These are phyloP conservation scores for Primulina huaijiensis DNA, from an alignment of 257 asterid genomes.

Conservation along the genomic window DNA sequence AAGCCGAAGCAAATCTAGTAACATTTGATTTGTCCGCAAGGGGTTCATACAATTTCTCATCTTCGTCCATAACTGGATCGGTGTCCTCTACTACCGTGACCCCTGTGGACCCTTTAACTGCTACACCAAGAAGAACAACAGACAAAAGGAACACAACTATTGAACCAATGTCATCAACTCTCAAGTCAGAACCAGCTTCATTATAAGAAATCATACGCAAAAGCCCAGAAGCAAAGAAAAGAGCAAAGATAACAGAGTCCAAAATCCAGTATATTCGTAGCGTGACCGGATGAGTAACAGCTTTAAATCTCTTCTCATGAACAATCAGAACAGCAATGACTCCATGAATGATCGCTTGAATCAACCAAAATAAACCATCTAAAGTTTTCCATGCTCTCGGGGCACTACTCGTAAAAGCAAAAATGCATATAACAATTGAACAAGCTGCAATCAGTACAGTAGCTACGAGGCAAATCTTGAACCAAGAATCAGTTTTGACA, in stretches of 20 bases:
- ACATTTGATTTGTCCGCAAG: slow-evolving; percentile 43
- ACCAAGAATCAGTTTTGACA: slow-evolving; percentile 46
- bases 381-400: slow-evolving; percentile 42
- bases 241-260: slow-evolving; percentile 41
- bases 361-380: slow-evolving; percentile 61
- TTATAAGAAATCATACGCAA: slow-evolving; percentile 39
- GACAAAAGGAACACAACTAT: slow-evolving; percentile 43
- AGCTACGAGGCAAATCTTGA: slow-evolving; percentile 39
- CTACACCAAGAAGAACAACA: slow-evolving; percentile 41
- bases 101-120: slow-evolving; percentile 69
- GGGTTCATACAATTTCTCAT: slow-evolving; percentile 32
- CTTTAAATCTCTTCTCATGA: slow-evolving; percentile 69
- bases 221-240: slow-evolving; percentile 49
- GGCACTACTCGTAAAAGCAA: slow-evolving; percentile 29
- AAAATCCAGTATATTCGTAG: slow-evolving; percentile 64
- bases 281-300: slow-evolving; percentile 51
- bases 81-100: slow-evolving; percentile 28
- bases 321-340: slow-evolving; percentile 41
- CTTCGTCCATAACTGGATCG: slow-evolving; percentile 32
- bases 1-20: slow-evolving; percentile 73
- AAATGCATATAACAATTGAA: slow-evolving; percentile 42
- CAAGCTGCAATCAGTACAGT: slow-evolving; percentile 35
- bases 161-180: slow-evolving; percentile 54
- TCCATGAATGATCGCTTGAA: slow-evolving; percentile 51
- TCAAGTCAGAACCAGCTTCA: slow-evolving; percentile 38